Base-by-base conservation (phyloP, 805 yeast genomes). In the Cyberlindnera maclurae region DNA sequence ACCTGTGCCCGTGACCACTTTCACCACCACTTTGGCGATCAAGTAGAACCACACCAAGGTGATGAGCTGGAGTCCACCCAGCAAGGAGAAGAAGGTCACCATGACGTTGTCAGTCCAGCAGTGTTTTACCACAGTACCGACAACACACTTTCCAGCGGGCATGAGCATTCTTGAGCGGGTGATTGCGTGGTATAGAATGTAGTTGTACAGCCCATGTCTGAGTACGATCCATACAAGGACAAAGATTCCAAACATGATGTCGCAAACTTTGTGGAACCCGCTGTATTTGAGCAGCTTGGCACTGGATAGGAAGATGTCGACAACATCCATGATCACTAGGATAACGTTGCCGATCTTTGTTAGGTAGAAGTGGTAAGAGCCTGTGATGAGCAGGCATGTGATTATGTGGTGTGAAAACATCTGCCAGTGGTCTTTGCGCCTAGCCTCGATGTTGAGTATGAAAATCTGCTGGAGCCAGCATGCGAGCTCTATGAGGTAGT, bases 361-460 rank as follows among this genome's bases (percentile, higher is more conserved):
- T 60, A 79, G 82, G 60, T 82, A 79, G 56, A 75, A 77, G 53
- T 65, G 67, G 59, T 87, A 88, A 1, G 93, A 81, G 2, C 93
- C 90, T 11, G 70, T 57, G 20, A 82, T 71, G 39, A 88, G 68
- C 16, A 66, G 50, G 50, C 79, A 70, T 1, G 97, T 88, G 40
- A 89, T 79, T 40, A 89, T 77, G 60, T 88, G 97, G 58, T 88
- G 97, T 33, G 79, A 64, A 53, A 87, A 76, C 97, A 88, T 88
- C 61, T 88, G 95, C 49, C 62, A 59, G 57, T 84, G 79, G 57
- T 88, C 97, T 56, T 86, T 86, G 45, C 97, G 74, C 45, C 70
- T 74, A 43, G 75, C 79, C 60, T 88, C 97, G 37, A 87, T 61
- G 60, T 86, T 77, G 43, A 89, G 66, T 24, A 82, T 84, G 48